Base-by-base conservation (phyloP, 768 basidiomycete genomes). In the Clavaria fumosa region DNA sequence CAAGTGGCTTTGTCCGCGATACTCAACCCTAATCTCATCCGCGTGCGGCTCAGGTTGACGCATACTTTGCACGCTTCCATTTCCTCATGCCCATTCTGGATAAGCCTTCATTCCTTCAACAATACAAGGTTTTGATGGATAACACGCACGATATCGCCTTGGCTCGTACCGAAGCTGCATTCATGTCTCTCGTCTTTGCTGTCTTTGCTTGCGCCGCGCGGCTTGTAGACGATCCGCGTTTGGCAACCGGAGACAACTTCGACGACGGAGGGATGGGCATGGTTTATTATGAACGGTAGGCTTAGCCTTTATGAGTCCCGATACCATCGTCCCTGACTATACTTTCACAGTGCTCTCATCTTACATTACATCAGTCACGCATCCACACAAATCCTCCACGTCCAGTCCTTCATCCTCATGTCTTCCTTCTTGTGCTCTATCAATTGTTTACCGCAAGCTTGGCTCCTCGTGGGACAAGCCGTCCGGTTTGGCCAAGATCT, bases 391-490 rank as follows among this genome's bases (percentile, higher is more conserved):
- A 64, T 82, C 35, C 70, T 76, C 23, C 89, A 91, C 55, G 88
- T 91, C 21, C 89, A 91, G 61, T 82, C 82, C 56, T 79, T 90
- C 53, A 72, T 85, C 44, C 66, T 93, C 39, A 71, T 90, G 69
- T 79, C 88, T 36, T 80, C 86, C 1, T 91, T 89, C 62, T 64
- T 93, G 42, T 90, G 88, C 52, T 88, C 86, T 38, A 69, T 91
- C 47, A 93, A 93, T 51, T 89, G 88, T 52, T 70, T 93, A 36
- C 89, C 89, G 2, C 89, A 90, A 58, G 85, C 88, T 21, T 93
- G 89, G 89, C 72, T 91, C 44, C 67, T 90, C 40, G 72, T 89
- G 38, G 89, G 89, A 30, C 89, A 91, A 54, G 89, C 84, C 17
- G 74, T 93, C 33, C 75, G 89, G 42, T 75, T 75, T 42, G 88